These are phyloP conservation scores for Cytidiella melzeri DNA, from an alignment of 768 basidiomycete species.

Conservation along the genomic window DNA sequence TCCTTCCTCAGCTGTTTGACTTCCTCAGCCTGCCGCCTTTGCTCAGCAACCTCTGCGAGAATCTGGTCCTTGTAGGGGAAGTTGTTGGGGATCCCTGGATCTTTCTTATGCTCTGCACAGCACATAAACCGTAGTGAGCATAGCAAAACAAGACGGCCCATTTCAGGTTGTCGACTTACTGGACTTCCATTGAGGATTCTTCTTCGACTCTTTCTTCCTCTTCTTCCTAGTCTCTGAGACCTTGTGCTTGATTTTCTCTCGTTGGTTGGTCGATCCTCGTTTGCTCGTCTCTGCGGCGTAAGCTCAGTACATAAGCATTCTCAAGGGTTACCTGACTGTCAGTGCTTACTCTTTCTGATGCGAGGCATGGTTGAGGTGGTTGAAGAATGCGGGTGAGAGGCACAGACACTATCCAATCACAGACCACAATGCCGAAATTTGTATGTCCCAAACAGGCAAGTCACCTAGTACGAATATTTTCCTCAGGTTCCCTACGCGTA, in stretches of 20 bases:
- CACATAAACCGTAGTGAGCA: constrained; percentile 5
- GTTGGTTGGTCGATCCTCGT: constrained; percentile 65
- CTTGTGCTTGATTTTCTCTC: constrained; percentile 70
- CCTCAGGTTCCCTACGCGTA: no score
- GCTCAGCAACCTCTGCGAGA: constrained; percentile 81
- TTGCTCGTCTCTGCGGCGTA: constrained; percentile 68
- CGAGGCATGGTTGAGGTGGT: constrained; percentile 44
- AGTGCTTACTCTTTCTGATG: constrained; percentile 58
- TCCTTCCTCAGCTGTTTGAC: constrained; percentile 66
- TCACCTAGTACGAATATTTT: no score
- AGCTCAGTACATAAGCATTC: not conserved
- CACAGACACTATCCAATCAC: not conserved
- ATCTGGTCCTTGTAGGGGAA: constrained; percentile 95
- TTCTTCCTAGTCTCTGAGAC: constrained; percentile 74
- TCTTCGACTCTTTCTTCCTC: constrained; percentile 65
- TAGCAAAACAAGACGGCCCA: not conserved
- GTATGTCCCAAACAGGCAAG: no score
- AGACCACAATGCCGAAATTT: not conserved
- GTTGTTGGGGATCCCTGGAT: constrained; percentile 89
- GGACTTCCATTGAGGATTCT: constrained; percentile 82
- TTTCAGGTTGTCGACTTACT: constrained; percentile 58
- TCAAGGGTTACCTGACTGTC: constrained; percentile 1
- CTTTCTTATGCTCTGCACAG: constrained; percentile 66
- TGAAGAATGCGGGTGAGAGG: not conserved
- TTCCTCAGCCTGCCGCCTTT: constrained; percentile 77